These are phyloP conservation scores for Apiospora sp. DNA, from an alignment of 2,329 filamentous ascomycete genomes.

Conservation along the genomic window DNA sequence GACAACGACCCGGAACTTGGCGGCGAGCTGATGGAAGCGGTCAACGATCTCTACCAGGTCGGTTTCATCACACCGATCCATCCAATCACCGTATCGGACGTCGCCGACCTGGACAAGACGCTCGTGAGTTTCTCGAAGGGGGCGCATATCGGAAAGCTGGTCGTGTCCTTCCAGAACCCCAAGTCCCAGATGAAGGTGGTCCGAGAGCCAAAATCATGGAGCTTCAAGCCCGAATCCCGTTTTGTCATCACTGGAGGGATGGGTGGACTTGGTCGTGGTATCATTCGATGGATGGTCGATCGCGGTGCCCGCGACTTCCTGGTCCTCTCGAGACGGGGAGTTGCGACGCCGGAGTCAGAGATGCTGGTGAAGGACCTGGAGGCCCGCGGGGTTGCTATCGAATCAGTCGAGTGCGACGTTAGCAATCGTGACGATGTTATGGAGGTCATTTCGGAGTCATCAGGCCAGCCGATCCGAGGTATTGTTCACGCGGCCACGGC, in stretches of 20 bases:
- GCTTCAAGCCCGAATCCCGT: slow-evolving; percentile 33
- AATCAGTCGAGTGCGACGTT: slow-evolving; percentile 40
- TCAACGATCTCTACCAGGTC: slow-evolving; percentile 29
- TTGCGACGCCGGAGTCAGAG: slow-evolving; percentile 28
- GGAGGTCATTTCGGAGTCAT: slow-evolving; percentile 32
- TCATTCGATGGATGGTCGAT: slow-evolving; percentile 41
- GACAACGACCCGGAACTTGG: slow-evolving; percentile 28
- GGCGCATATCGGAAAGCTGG: slow-evolving; percentile 32
- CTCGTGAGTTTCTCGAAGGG: slow-evolving; percentile 32
- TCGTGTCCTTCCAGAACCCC: slow-evolving; percentile 26
- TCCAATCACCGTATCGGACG: slow-evolving; percentile 29
- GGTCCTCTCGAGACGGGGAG: slow-evolving; percentile 41
- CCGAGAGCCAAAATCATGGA: neutral
- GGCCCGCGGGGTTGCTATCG: slow-evolving; percentile 35
- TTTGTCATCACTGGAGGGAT: slow-evolving; percentile 46
- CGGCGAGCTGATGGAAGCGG: slow-evolving; percentile 30
- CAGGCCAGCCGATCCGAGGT: slow-evolving; percentile 8
- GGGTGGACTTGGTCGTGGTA: slow-evolving; percentile 43
- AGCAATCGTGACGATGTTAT: slow-evolving; percentile 40
- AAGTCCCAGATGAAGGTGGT: neutral
- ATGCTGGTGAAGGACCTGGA: slow-evolving; percentile 36
- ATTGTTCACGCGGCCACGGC: slow-evolving; percentile 25
- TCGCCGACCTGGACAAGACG: slow-evolving; percentile 26
- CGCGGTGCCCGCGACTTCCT: slow-evolving; percentile 42
- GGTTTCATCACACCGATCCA: slow-evolving; percentile 30